A percentile compares a stretch with the other conserved stretches of the same genome.
Evolutionary conservation across 2,329 filamentous ascomycete species (phyloP).

Genomic region (Curvularia lunata): DNA sequence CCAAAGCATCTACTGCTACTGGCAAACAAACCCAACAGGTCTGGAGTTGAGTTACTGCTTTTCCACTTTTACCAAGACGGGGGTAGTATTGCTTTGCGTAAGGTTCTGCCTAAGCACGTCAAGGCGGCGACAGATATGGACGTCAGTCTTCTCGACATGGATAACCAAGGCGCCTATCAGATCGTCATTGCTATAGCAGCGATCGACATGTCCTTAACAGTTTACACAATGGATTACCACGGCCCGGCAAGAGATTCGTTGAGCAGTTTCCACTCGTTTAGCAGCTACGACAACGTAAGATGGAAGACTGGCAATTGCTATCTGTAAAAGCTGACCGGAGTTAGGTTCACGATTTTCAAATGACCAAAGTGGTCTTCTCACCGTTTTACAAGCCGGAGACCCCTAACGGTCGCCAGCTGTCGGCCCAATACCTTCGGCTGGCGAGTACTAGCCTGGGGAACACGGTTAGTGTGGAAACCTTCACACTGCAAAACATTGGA

Average conservation of each 20-base stretch:
- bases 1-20: constrained; percentile 61
- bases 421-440: constrained; percentile 71
- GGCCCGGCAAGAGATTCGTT: constrained; percentile 53
- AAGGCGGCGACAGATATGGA: constrained; percentile 80
- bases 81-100: constrained; percentile 57
- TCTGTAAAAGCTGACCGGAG: constrained; percentile 11
- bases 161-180: constrained; percentile 70
- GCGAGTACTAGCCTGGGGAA: constrained; percentile 83
- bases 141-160: constrained; percentile 69
- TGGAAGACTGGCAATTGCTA: background rate
- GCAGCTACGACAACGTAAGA: constrained; percentile 60
- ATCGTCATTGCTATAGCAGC: constrained; percentile 81
- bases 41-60: constrained; percentile 62
- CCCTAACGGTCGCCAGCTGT: constrained; percentile 32
- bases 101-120: constrained; percentile 69
- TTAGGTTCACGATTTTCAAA: constrained; percentile 58
- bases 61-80: constrained; percentile 66
- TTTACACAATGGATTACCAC: constrained; percentile 79
- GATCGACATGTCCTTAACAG: constrained; percentile 76
- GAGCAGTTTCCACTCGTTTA: constrained; percentile 57
- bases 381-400: constrained; percentile 52
- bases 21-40: constrained; percentile 61
- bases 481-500: constrained; percentile 65
- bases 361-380: constrained; percentile 61
- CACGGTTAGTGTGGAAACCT: constrained; percentile 77